A percentile compares a stretch with the other conserved stretches of the same genome.
These are phyloP conservation scores for Aphanocladium album DNA, from an alignment of 2,329 filamentous ascomycete genomes.

Conservation along the genomic window DNA sequence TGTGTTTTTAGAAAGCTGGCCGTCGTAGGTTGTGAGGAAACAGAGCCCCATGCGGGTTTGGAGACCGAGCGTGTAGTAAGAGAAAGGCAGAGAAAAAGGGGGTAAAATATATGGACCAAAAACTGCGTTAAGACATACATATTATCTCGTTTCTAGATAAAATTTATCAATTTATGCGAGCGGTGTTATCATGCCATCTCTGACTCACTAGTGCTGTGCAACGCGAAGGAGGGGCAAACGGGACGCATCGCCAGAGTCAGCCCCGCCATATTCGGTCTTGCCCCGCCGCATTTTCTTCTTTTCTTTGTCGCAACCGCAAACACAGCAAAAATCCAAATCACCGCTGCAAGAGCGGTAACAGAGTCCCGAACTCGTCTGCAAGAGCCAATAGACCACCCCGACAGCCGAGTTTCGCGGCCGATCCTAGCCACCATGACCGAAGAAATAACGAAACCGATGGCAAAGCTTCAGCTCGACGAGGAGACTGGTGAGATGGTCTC, in stretches of 20 bases:
- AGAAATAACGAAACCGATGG: slow-evolving; percentile 40
- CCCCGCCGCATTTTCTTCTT: slow-evolving; percentile 6
- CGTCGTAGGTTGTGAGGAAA: no score
- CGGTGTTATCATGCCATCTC: background rate
- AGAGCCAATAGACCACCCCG: background rate
- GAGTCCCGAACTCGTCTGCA: background rate
- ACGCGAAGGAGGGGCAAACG: background rate
- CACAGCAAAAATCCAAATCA: background rate
- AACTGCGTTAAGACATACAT: background rate
- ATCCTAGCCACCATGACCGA: slow-evolving; percentile 38
- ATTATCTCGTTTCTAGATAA: background rate
- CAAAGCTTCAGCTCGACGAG: slow-evolving; percentile 57
- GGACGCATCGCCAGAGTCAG: background rate
- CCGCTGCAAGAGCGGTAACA: background rate
- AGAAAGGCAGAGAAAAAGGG: no score
- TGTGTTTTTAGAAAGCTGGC: no score
- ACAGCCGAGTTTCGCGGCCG: background rate
- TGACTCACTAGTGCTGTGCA: background rate
- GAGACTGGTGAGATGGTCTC: slow-evolving; percentile 62
- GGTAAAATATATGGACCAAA: no score
- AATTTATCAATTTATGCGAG: background rate
- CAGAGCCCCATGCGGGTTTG: no score
- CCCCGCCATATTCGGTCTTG: slow-evolving; percentile 5
- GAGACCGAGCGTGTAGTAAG: no score
- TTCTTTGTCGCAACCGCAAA: background rate